Base-by-base conservation (phyloP, 2,329 filamentous ascomycete genomes). In the Clonostachys rhizophaga region DNA sequence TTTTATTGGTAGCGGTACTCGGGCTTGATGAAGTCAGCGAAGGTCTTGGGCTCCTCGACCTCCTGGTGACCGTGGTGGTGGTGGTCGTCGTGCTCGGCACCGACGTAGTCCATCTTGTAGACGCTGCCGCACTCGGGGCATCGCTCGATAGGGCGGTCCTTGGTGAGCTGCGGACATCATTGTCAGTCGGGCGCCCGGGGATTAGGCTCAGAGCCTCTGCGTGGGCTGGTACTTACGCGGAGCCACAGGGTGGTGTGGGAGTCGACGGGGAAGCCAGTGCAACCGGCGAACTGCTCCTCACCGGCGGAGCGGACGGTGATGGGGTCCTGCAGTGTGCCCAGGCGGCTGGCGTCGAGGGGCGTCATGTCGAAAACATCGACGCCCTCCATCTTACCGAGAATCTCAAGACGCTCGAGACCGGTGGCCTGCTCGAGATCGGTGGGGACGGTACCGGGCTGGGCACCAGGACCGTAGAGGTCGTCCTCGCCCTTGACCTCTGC, bases 341-440 rank as follows among this genome's bases (percentile, higher is more conserved):
- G 82, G 66, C 94, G 86, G 69, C 87, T 94, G 54, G 92, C 79
- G 69, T 97, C 94, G 60, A 99, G 83, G 54, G 94, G 94, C 72
- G 84, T 86, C 94, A 97, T 96, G 76, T 99, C 91, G 77, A 99
- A 99, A 68, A 97, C 79, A 67, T 99, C 94, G 62, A 96, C 78
- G 57, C 94, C 91, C 79, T 97, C 90, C 87, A 97, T 96, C 84
- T 99, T 99, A 74, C 94, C 94, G 68, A 99, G 80, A 64, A 99
- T 94, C 75, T 99, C 94, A 60, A 99, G 83, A 83, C 94, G 91
- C 80, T 99, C 94, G 51, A 97, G 81, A 88, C 94, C 94, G 60
- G 94, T 97, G 50, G 94, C 76, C 72, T 99, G 94, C 71, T 97
- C 91, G 67, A 95, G 72, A 72, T 99, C 94, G 74, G 89, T 95